phyloP scores from a whole-genome alignment of 2,329 filamentous ascomycete genomes.

The Cylindrodendrum hubeiense region DNA sequence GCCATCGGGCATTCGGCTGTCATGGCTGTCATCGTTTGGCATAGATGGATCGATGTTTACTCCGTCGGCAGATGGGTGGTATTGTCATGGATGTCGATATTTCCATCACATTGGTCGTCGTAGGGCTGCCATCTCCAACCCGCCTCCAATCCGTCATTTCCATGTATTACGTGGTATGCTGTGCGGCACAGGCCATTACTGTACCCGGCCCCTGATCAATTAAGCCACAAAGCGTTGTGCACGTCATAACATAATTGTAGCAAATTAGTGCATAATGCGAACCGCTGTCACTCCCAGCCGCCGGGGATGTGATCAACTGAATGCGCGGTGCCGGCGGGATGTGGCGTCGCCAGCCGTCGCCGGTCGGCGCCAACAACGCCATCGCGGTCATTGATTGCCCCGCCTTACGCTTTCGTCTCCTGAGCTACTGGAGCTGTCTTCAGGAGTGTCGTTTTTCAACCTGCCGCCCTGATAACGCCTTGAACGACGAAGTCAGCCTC shows the following conservation, averaged over 20 bases:
- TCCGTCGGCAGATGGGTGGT: not conserved
- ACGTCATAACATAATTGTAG: not conserved
- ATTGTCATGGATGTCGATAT: not conserved
- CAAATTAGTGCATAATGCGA: not conserved
- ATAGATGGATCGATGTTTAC: not conserved
- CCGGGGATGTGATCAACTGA: not conserved
- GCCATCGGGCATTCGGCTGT: not conserved
- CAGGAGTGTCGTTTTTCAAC: not conserved
- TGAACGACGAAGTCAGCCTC: too few relatives aligned
- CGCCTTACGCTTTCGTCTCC: not conserved
- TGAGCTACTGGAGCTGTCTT: not conserved
- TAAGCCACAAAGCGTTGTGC: not conserved
- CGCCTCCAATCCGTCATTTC: not conserved
- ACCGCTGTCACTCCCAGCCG: not conserved
- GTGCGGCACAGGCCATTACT: too few relatives aligned
- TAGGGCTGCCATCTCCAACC: not conserved
- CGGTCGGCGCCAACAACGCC: not conserved
- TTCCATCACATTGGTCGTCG: not conserved
- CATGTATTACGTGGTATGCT: not conserved
- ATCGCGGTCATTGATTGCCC: not conserved
- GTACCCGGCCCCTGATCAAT: too few relatives aligned
- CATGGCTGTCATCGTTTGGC: not conserved
- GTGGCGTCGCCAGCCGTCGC: not conserved
- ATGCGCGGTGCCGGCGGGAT: not conserved
- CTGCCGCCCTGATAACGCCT: too few relatives aligned